Base-by-base conservation (phyloP, 805 yeast species). In the Cyberlindnera japonica region DNA sequence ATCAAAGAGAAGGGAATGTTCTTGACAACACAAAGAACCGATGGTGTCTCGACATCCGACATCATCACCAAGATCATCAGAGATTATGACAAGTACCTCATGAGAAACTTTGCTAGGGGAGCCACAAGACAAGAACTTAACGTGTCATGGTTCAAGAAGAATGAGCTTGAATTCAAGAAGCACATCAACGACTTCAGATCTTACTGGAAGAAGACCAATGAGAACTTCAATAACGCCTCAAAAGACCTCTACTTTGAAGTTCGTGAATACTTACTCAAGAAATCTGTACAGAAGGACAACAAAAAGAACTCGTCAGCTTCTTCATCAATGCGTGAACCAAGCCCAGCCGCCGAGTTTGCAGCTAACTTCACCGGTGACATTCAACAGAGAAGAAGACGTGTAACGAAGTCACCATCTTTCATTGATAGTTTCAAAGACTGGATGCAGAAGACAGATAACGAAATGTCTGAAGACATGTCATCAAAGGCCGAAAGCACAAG, bases 61-160 rank as follows among this genome's bases (percentile, higher is more conserved):
- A 91, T 93, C 51, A 93, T 93, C 57, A 91, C 98, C 47, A 88
- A 85, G 59, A 87, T 93, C 53, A 90, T 93, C 53, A 77, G 93
- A 54, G 98, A 93, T 65, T 93, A 93, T 65, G 99, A 93, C 69
- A 88, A 90, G 67, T 93, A 93, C 63, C 70, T 93, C 62, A 83
- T 91, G 93, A 79, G 99, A 61, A 93, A 93, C 67, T 91, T 93
- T 64, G 96, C 96, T 13, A 77, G 99, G 51, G 99, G 99, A 35
- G 98, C 96, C 10, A 85, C 97, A 3, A 76, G 99, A 58, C 88
- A 93, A 62, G 99, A 93, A 57, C 75, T 93, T 55, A 93, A 93
- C 58, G 98, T 93, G 16, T 84, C 95, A 22, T 93, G 99, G 99
- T 72, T 93, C 54, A 93, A 93, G 67, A 93, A 93, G 65, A 93